Evolutionary conservation across 768 basidiomycete species (phyloP), one percentile per base, ranked within the genome.

Genomic region (Pleurotus pulmonarius): DNA sequence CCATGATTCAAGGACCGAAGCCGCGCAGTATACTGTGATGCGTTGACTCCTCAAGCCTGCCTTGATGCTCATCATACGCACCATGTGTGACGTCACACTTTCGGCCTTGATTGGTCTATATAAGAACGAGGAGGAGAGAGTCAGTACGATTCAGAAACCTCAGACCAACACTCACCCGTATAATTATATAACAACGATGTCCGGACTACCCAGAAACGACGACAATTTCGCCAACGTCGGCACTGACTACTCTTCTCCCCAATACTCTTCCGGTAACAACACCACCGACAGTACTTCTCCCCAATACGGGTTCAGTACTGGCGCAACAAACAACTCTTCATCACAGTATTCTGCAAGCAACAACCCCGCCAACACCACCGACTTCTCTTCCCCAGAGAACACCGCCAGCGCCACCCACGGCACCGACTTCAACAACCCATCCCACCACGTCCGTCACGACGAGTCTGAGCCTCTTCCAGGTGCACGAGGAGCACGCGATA

Each of bases 391-490:
- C 11, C 22, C 34, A 16, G 3, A 12, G 12, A 29, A 51, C 49
- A 34, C 25, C n/a, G n/a, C 16, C 49, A 8, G 15, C 25, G 2
- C 12, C n/a, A 38, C 49, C 16, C 46, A 48, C 15, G 46, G 22
- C 22, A 15, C 7, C 3, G 46, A 26, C 46, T 48, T 48, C 49
- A 40, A 20, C 29, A 52, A n/a, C 49, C 76, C 76, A 1, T 56
- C 62, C 48, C 75, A 82, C 65, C 80, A 73, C 53, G 60, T 77
- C 44, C 83, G 86, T 67, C 62, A 70, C 34, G 63, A 72, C n/a
- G 26, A 25, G 6, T 69, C 72, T 24, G 81, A 84, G 43, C 74
- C 75, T 24, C 76, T 83, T 34, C 81, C 82, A 6, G 75, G 75
- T 15, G 66, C 75, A 0, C 67, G 59, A 18, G 69, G 69, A 18